phyloP scores from a whole-genome alignment of 345 rosid species.

The Lepidium didymum region DNA sequence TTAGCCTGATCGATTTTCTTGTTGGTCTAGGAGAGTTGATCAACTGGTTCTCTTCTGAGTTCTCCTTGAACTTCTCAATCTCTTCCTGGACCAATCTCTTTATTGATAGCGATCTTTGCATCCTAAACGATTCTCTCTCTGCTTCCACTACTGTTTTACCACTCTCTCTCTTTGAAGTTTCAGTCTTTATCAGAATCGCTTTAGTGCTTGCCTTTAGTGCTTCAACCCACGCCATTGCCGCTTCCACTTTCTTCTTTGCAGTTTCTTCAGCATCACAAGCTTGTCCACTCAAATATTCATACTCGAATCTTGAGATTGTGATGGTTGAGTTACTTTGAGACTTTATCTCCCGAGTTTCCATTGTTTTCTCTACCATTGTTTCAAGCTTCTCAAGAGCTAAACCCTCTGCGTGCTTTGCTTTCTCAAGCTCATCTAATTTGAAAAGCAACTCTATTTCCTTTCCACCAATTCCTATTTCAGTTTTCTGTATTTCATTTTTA shows the following conservation, averaged over 20 bases:
- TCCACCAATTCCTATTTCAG: slow-evolving; percentile 39
- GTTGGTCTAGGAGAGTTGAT: slow-evolving; percentile 12
- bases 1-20: slow-evolving; percentile 35
- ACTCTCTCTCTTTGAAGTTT: slow-evolving; percentile 37
- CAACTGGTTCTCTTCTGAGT: slow-evolving; percentile 7
- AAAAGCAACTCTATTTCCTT: slow-evolving; percentile 50
- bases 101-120: slow-evolving; percentile 46
- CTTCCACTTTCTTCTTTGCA: slow-evolving; percentile 84
- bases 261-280: slow-evolving; percentile 61
- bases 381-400: slow-evolving; percentile 53
- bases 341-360: slow-evolving; percentile 40
- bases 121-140: slow-evolving; percentile 38
- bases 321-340: slow-evolving; percentile 38
- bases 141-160: slow-evolving; percentile 46
- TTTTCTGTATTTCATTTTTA: slow-evolving; percentile 41
- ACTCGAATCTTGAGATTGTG: slow-evolving; percentile 70
- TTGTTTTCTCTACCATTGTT: slow-evolving; percentile 36
- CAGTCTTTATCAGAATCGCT: slow-evolving; percentile 56
- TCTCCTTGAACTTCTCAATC: slow-evolving; percentile 33
- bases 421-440: slow-evolving; percentile 58
- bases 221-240: slow-evolving; percentile 90
- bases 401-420: slow-evolving; percentile 49
- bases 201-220: slow-evolving; percentile 72
- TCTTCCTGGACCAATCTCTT: slow-evolving; percentile 49
- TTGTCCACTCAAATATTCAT: slow-evolving; percentile 62